Evolutionary conservation across 2,329 filamentous ascomycete genomes (phyloP).

Genomic region (Alternaria panax): DNA sequence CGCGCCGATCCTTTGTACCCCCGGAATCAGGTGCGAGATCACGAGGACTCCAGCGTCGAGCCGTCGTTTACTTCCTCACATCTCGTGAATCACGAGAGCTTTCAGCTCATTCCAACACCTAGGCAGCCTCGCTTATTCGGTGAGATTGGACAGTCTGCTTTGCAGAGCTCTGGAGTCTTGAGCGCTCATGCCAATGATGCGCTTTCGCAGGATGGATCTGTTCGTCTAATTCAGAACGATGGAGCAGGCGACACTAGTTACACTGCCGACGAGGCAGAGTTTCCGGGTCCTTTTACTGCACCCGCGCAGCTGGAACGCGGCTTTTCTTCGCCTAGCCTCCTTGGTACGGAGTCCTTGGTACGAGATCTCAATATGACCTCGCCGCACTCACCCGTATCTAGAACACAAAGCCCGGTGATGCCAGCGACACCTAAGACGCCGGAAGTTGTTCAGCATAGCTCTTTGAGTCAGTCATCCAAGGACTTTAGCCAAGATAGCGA

Average conservation of each 20-base stretch:
- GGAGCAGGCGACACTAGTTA: slow-evolving; percentile 14
- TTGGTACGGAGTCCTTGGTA: slow-evolving; percentile 58
- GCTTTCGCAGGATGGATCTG: slow-evolving; percentile 30
- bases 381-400: slow-evolving; percentile 50
- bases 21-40: slow-evolving; percentile 49
- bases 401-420: slow-evolving; percentile 45
- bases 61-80: slow-evolving; percentile 47
- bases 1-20: slow-evolving; percentile 51
- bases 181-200: slow-evolving; percentile 40
- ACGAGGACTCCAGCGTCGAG: slow-evolving; percentile 50
- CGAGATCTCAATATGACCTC: slow-evolving; percentile 59
- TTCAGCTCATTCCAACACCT: slow-evolving; percentile 34
- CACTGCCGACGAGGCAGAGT: slow-evolving; percentile 19
- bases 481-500: slow-evolving; percentile 45
- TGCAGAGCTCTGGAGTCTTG: slow-evolving; percentile 61
- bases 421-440: slow-evolving; percentile 50
- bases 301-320: slow-evolving; percentile 33
- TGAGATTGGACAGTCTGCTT: slow-evolving; percentile 64
- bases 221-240: slow-evolving; percentile 8
- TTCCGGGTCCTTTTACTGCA: slow-evolving; percentile 23
- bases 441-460: slow-evolving; percentile 45
- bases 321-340: slow-evolving; percentile 51
- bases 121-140: slow-evolving; percentile 62
- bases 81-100: slow-evolving; percentile 38
- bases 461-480: slow-evolving; percentile 35